A percentile compares a stretch with the other conserved stretches of the same genome.
Conservation (phyloP, 2,329 filamentous ascomycete genomes). For the Colletotrichum costaricense region DNA sequence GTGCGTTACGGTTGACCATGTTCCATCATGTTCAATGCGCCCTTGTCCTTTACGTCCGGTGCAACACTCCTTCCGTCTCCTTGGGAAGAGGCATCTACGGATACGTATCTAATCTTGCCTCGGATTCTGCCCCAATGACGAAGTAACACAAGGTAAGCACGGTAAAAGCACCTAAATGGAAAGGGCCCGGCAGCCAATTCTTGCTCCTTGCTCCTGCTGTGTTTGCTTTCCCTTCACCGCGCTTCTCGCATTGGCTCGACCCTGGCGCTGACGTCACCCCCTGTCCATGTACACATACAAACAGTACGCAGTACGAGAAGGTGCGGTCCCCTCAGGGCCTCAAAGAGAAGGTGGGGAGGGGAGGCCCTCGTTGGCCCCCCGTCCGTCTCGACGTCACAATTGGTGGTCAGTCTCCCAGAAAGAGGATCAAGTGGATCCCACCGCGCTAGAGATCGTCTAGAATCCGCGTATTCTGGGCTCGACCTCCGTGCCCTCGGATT, state of each 20-base stretch:
- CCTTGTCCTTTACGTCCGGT: background rate
- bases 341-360: background rate
- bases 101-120: background rate
- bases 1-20: background rate
- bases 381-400: constrained; percentile 28
- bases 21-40: constrained; percentile 8
- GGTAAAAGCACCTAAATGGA: too few relatives aligned
- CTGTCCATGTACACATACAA: background rate
- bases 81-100: background rate
- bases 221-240: background rate
- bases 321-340: background rate
- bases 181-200: background rate
- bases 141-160: background rate
- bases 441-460: constrained; percentile 28
- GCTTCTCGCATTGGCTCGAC: background rate
- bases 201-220: background rate
- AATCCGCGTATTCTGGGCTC: constrained; percentile 27
- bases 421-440: constrained; percentile 6
- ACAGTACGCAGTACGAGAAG: too few relatives aligned
- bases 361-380: background rate
- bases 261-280: constrained; percentile 26
- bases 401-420: constrained; percentile 2
- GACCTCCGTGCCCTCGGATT: constrained; percentile 9
- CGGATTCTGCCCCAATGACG: background rate
- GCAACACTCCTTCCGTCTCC: background rate